phyloP scores from a whole-genome alignment of 2,329 filamentous ascomycete species.

The Apiospora saccharicola region DNA sequence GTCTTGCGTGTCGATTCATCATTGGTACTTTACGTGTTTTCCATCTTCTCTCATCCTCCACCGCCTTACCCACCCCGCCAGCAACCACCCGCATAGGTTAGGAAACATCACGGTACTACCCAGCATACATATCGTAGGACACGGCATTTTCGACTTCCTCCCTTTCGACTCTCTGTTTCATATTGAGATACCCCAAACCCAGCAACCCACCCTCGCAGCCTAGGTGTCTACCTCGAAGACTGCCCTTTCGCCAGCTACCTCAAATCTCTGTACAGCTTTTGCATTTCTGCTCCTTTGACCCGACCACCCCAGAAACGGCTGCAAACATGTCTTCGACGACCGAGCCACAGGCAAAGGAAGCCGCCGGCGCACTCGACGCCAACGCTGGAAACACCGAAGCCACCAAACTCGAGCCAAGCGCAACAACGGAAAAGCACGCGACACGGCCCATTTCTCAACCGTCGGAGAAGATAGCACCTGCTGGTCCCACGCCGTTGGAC shows the following conservation, averaged over 20 bases:
- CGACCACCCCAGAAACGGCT: background rate
- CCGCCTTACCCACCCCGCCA: background rate
- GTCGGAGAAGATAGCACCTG: background rate
- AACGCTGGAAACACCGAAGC: background rate
- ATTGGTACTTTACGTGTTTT: background rate
- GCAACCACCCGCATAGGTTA: background rate
- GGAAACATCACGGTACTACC: background rate
- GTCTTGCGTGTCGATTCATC: slow-evolving; percentile 1
- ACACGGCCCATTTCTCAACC: background rate
- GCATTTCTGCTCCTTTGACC: background rate
- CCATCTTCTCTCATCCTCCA: background rate
- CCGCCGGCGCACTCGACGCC: slow-evolving; percentile 1
- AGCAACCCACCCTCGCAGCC: background rate
- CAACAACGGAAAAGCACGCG: background rate
- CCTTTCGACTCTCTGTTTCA: background rate
- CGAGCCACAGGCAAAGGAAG: slow-evolving; percentile 9
- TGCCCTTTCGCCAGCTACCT: background rate
- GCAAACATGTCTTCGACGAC: slow-evolving; percentile 8
- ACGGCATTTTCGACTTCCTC: background rate
- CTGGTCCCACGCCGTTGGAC: background rate
- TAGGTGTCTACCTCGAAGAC: background rate
- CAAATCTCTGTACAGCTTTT: background rate
- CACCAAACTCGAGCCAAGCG: background rate
- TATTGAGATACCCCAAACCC: background rate
- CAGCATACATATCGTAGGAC: background rate